A percentile compares a stretch with the other conserved stretches of the same genome.
Evolutionary conservation across 2,329 filamentous ascomycete genomes (phyloP).

Genomic region (Trichoderma hamatum): DNA sequence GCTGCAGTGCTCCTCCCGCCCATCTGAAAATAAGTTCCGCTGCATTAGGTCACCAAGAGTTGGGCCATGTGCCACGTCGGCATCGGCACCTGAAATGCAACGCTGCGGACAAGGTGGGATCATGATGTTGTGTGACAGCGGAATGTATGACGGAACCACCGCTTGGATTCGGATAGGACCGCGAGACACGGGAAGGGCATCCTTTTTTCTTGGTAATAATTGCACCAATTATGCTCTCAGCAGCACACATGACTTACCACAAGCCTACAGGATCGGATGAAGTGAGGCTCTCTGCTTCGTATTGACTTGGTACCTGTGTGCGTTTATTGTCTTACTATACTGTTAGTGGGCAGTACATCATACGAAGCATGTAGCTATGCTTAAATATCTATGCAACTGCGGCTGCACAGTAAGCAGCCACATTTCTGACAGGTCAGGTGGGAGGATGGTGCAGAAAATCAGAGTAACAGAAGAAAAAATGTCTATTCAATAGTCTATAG

Average conservation of each 20-base stretch:
- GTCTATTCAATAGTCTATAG: background rate
- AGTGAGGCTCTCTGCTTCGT: background rate
- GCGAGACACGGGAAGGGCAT: background rate
- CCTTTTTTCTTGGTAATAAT: background rate
- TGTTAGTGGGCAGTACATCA: background rate
- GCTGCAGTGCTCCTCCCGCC: background rate
- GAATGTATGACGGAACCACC: conserved; percentile 6
- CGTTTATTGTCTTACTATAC: background rate
- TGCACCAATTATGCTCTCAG: background rate
- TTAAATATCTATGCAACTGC: background rate
- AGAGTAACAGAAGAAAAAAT: background rate
- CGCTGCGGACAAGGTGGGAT: background rate
- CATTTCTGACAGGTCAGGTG: background rate
- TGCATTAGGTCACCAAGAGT: background rate
- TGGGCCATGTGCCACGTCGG: background rate
- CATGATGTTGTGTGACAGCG: background rate
- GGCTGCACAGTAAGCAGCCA: background rate
- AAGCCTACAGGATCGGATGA: background rate
- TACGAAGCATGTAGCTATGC: background rate
- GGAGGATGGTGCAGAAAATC: background rate
- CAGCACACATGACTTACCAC: background rate
- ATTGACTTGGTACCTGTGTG: background rate
- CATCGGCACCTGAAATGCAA: background rate
- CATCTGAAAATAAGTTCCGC: background rate
- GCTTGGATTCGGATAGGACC: conserved; percentile 1